These are phyloP conservation scores for Cornus controversa DNA, from an alignment of 148 eudicot genomes.

Conservation along the genomic window DNA sequence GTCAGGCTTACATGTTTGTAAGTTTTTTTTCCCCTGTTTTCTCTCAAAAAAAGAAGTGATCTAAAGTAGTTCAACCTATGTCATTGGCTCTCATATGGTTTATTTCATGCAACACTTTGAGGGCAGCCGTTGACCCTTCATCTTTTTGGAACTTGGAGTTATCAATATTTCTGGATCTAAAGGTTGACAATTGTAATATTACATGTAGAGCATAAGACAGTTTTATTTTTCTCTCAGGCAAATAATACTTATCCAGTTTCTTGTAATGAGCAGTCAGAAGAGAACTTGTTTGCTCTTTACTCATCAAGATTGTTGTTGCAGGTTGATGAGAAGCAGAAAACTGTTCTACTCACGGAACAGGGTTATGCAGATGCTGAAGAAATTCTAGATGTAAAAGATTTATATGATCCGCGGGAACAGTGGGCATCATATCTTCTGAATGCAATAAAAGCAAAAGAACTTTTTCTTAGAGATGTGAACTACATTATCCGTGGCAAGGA, in stretches of 20 bases:
- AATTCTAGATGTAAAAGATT: slow-evolving; percentile 84
- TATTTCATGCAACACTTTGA: background rate
- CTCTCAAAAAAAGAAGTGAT: no score
- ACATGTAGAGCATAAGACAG: background rate
- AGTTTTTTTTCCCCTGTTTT: no score
- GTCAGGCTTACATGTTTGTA: no score
- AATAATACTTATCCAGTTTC: no score
- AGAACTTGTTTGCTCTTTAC: slow-evolving; percentile 3
- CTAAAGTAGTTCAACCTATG: background rate
- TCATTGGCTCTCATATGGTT: slow-evolving; percentile 7
- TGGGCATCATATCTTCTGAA: slow-evolving; percentile 93
- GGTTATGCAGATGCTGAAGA: slow-evolving; percentile 99
- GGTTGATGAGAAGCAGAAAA: slow-evolving; percentile 99
- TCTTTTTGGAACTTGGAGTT: slow-evolving; percentile 1
- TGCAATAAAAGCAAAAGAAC: slow-evolving; percentile 96
- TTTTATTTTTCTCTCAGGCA: no score
- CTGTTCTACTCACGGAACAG: slow-evolving; percentile 87
- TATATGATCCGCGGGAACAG: slow-evolving; percentile 98
- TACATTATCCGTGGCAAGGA: slow-evolving; percentile 94
- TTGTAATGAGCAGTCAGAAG: no score
- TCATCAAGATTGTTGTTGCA: slow-evolving; percentile 37
- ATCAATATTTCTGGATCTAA: background rate
- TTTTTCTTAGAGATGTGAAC: slow-evolving; percentile 89
- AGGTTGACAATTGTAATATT: background rate
- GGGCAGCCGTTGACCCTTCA: background rate